Base-by-base conservation (phyloP, 768 basidiomycete species). In the Tylopilus sp. region DNA sequence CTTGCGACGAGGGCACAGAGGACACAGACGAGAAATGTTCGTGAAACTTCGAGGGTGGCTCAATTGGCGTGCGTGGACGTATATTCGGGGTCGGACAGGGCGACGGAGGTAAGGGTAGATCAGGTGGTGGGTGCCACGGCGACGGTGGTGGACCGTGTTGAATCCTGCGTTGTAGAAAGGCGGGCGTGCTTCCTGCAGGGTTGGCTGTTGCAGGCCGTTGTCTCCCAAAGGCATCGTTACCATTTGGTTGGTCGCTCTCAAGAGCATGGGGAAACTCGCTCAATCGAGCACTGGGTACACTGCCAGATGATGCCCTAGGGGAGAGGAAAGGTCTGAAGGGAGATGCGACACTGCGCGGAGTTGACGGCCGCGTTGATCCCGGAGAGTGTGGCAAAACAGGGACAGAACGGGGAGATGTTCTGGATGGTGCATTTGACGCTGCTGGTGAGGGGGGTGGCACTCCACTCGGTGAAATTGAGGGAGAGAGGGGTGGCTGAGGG, bases 21-120 rank as follows among this genome's bases (percentile, higher is more conserved):
- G 67, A 67, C 5, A 67, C 51, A 1, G 67, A 68, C 18, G 67
- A 64, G 40, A 68, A 51, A 35, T 70, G 69, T 20, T 68, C 69
- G 36, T 69, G 67, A 57, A 70, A 68, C 43, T 70, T 68, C 6
- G 67, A 69, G 28, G 52, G 42, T 6, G 52, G 18, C 18, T 26
- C 43, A 3, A 59, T 23, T 2, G 59, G 57, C 5, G 59, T 60
- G 8, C 55, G 55, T 28, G 53, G 41, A 3, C 40, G 51, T 6
- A 41, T 23, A 40, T 28, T 47, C 8, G 47, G 41, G 1, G 21
- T 28, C 18, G 30, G 38, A 45, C 44, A 42, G 2, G 65, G 65
- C 3, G 66, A 59, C 2, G 66, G 62, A 28, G 69, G 67, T n/a
- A 70, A 42, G 6, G 69, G 64, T 17, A 22, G 20, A 51, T 68